phyloP scores from a whole-genome alignment of 148 eudicot species.

The Selenicereus undatus region DNA sequence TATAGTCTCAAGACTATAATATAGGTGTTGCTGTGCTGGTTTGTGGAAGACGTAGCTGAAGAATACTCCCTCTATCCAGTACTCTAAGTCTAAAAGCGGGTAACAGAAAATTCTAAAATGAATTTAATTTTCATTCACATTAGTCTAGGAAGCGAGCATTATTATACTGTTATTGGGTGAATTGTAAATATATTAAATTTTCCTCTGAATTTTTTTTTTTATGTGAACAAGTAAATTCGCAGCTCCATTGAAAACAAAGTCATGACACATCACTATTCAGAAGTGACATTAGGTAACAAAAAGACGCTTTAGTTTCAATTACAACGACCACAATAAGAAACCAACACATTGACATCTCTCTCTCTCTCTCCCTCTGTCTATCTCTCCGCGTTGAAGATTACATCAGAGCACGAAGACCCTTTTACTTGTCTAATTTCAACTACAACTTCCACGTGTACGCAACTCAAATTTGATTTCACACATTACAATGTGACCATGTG shows the following conservation, averaged over 20 bases:
- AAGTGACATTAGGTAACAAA: constrained; percentile 34
- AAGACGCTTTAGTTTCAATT: constrained; percentile 19
- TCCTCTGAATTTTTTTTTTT: no score
- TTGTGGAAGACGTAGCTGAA: no score
- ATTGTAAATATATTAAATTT: no score
- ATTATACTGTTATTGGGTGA: no score
- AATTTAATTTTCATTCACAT: no score
- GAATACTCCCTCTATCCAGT: no score
- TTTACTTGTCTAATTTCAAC: constrained; percentile 14
- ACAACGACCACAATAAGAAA: constrained; percentile 15
- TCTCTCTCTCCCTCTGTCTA: constrained; percentile 17
- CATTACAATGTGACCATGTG: not conserved
- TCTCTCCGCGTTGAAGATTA: constrained; percentile 13
- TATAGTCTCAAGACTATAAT: no score
- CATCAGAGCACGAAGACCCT: constrained; percentile 5
- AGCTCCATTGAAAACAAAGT: not conserved
- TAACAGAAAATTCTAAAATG: no score
- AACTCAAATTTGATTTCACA: not conserved
- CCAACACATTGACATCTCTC: constrained; percentile 10
- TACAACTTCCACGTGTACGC: constrained; percentile 2
- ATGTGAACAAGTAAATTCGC: not conserved
- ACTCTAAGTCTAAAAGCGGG: no score
- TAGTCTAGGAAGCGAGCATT: no score
- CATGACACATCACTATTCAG: not conserved
- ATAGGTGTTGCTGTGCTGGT: no score